These are phyloP conservation scores for Plectosphaerella sp. DNA, from an alignment of 2,329 filamentous ascomycete genomes.

Conservation along the genomic window DNA sequence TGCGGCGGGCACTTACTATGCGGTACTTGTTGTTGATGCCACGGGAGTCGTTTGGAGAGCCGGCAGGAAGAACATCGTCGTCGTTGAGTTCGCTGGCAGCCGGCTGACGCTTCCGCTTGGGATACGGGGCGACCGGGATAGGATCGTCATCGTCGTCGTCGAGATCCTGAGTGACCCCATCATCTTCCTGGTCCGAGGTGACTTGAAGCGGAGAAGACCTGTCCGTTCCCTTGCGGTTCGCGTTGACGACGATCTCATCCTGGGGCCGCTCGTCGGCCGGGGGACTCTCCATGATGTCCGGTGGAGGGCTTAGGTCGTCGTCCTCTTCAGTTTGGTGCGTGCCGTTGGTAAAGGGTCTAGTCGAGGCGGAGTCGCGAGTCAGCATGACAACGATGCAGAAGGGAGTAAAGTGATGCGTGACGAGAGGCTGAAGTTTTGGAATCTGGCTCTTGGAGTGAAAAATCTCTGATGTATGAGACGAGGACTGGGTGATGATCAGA, in stretches of 20 bases:
- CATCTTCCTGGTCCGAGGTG: conserved; percentile 30
- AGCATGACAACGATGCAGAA: too few species aligned
- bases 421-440: too few species aligned
- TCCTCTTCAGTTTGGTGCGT: conserved; percentile 27
- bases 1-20: conserved; percentile 1
- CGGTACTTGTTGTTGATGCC: conserved; percentile 7
- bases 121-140: conserved; percentile 26
- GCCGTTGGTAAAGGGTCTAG: conserved; percentile 13
- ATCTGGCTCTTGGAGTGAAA: too few species aligned
- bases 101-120: conserved; percentile 53
- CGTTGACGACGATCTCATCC: conserved; percentile 50
- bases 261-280: conserved; percentile 35
- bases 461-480: too few species aligned
- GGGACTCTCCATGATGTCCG: conserved; percentile 29
- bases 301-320: conserved; percentile 39
- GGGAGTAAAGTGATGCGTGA: too few species aligned
- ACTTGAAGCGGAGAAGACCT: conserved; percentile 29
- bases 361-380: background rate
- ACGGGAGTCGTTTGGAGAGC: conserved; percentile 20
- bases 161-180: background rate
- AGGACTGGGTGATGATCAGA: too few species aligned
- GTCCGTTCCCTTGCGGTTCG: conserved; percentile 30
- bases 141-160: background rate
- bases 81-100: conserved; percentile 40
- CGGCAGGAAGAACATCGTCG: conserved; percentile 28